Evolutionary conservation across 306 rosid species (phyloP).

Genomic region (Chamaecrista fasciculata): DNA sequence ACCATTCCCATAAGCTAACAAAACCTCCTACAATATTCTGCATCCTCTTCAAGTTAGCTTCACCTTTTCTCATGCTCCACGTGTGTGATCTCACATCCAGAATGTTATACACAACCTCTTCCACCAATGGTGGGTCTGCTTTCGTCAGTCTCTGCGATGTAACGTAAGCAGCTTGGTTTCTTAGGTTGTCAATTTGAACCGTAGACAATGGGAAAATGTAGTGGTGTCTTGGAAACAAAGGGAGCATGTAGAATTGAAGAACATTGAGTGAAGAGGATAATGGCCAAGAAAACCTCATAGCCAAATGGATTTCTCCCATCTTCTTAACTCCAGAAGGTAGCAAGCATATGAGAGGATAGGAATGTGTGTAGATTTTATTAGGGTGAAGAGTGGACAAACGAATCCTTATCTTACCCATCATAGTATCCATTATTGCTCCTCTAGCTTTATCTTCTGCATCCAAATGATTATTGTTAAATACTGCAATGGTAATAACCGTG

Average conservation of each 20-base stretch:
- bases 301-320: conserved; percentile 57
- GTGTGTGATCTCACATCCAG: conserved; percentile 35
- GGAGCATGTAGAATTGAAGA: conserved; percentile 13
- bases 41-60: conserved; percentile 35
- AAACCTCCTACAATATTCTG: conserved; percentile 18
- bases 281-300: conserved; percentile 46
- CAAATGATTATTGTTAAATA: conserved; percentile 45
- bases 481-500: conserved; percentile 44
- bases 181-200: conserved; percentile 32
- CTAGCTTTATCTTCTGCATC: conserved; percentile 22
- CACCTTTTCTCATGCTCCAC: conserved; percentile 51
- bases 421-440: conserved; percentile 28
- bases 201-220: conserved; percentile 38
- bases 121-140: conserved; percentile 42
- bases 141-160: conserved; percentile 28
- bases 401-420: conserved; percentile 50
- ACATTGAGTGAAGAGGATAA: conserved; percentile 16
- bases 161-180: conserved; percentile 33
- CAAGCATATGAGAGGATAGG: conserved; percentile 45
- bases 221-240: conserved; percentile 43
- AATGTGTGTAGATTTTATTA: conserved; percentile 37
- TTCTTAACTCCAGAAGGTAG: conserved; percentile 41
- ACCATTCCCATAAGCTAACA: conserved; percentile 33
- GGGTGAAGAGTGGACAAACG: conserved; percentile 37
- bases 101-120: conserved; percentile 41